Base-by-base conservation (phyloP, 2,329 filamentous ascomycete genomes). In the Annulohypoxylon truncatum region DNA sequence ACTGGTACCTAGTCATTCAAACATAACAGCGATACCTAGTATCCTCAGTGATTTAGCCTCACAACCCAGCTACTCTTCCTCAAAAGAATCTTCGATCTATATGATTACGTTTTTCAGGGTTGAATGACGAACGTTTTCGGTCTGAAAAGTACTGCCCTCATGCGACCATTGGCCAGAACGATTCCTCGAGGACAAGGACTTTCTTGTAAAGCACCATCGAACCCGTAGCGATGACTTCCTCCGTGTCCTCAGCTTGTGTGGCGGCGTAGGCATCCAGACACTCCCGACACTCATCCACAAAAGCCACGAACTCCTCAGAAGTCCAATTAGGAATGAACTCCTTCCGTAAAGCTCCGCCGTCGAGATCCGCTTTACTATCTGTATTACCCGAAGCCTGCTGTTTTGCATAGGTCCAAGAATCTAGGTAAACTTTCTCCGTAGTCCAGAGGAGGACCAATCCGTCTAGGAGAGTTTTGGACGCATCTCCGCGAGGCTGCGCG, bases 371-470 rank as follows among this genome's bases (percentile, higher is more conserved):
- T n/a, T 70, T 67, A 24, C 59, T 67, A 20, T 70, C 66, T 9
- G 40, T 59, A 1, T 54, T 66, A 13, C 66, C 66, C 1, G 72
- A 29, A 4, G 44, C 50, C 70, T 83, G 78, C 3, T 75, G 68
- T 66, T 76, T 81, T 2, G 84, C 84, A 75, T 82, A 85, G 8
- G 79, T 81, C 89, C 89, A 90, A 10, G 88, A 84, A 38, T 85
- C 81, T 15, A 89, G 74, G 73, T 90, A 90, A 64, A 83, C 85
- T 48, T 83, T 87, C 78, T 95, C 92, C 1, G 90, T 93, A n/a
- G 88, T 89, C 89, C 90, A 94, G 22, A 94, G 85, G n/a, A 92
- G 84, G 2, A 92, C 85, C 66, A 92, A 82, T 4, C 89, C 90
- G 75, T 93, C 90, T 2, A 94, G 79, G 73, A 77, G 70, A 7